These are phyloP conservation scores for Suillus spraguei DNA, from an alignment of 768 basidiomycete genomes.

Conservation along the genomic window DNA sequence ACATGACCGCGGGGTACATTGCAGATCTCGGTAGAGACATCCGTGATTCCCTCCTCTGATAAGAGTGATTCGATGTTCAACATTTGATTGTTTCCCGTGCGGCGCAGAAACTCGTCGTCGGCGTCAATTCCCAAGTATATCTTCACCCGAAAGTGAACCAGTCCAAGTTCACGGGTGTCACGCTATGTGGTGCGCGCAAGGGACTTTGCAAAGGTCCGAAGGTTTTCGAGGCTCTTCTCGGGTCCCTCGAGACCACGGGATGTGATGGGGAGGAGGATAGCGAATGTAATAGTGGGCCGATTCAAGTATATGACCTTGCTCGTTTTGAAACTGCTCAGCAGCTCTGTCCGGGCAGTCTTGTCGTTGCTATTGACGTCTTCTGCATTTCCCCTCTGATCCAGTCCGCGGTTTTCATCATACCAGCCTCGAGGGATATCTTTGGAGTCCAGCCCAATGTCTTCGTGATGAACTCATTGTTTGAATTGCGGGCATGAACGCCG, in stretches of 20 bases:
- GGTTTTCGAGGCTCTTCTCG: constrained; percentile 42
- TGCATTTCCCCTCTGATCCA: constrained; percentile 50
- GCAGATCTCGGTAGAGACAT: constrained; percentile 41
- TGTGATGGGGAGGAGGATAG: constrained; percentile 59
- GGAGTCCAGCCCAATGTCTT: constrained; percentile 46
- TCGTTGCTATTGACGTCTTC: constrained; percentile 15
- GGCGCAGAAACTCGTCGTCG: constrained; percentile 42
- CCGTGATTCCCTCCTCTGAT: constrained; percentile 36
- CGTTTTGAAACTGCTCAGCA: constrained; percentile 27
- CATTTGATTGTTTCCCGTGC: constrained; percentile 12
- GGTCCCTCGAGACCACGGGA: constrained; percentile 44
- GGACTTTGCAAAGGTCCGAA: constrained; percentile 45
- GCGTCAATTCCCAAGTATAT: constrained; percentile 58
- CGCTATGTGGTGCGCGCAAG: constrained; percentile 48
- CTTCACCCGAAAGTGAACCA: constrained; percentile 36
- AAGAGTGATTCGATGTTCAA: constrained; percentile 39
- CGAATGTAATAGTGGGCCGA: constrained; percentile 42
- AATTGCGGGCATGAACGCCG: constrained; percentile 55
- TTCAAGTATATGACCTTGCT: constrained; percentile 45
- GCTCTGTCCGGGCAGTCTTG: constrained; percentile 13
- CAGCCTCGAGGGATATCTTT: constrained; percentile 41
- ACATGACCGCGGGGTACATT: constrained; percentile 47
- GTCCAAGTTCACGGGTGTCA: constrained; percentile 38
- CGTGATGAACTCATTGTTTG: constrained; percentile 45
- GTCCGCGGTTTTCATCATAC: constrained; percentile 46